Percentiles rank a stretch among this genome's conserved stretches.
phyloP scores from a whole-genome alignment of 371 early-diverging fungal genomes.

The Syncephalastrum monosporum region DNA sequence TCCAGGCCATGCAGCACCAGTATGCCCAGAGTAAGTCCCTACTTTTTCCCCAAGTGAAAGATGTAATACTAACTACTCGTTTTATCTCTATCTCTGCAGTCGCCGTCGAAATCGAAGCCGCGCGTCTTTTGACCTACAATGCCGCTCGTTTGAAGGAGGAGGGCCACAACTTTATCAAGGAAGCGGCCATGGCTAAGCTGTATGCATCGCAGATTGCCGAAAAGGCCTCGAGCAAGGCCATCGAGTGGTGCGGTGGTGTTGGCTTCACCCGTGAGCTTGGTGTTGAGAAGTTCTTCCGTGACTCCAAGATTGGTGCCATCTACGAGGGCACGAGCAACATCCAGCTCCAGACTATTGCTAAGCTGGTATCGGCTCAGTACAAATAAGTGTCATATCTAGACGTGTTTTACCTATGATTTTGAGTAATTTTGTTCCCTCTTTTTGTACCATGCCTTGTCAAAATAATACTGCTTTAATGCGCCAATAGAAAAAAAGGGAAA shows the following conservation, averaged over 20 bases:
- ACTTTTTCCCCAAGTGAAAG: neutral
- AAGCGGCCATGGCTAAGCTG: constrained; percentile 98
- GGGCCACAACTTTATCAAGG: constrained; percentile 84
- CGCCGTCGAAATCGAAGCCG: constrained; percentile 95
- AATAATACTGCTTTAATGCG: too few species aligned
- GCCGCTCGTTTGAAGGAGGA: constrained; percentile 96
- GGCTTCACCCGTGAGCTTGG: constrained; percentile 85
- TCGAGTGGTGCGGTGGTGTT: constrained; percentile 98
- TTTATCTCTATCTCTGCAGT: constrained; percentile 22
- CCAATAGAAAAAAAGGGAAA: too few species aligned
- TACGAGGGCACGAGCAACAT: constrained; percentile 89
- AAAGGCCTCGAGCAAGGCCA: constrained; percentile 81
- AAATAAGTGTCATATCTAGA: constrained; percentile 15
- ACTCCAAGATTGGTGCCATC: constrained; percentile 92
- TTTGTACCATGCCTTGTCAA: too few species aligned
- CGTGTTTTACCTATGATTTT: too few species aligned
- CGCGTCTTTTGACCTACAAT: constrained; percentile 96
- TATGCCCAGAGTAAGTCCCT: constrained; percentile 76
- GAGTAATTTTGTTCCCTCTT: too few species aligned
- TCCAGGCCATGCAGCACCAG: constrained; percentile 98
- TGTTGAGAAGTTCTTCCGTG: constrained; percentile 95
- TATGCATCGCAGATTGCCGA: constrained; percentile 95
- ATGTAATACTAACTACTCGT: too few species aligned
- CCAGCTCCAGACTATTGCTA: constrained; percentile 93
- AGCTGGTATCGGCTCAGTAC: constrained; percentile 66